These are phyloP conservation scores for Gossypium schwendimanii DNA, from an alignment of 441 rosid species.

Conservation along the genomic window DNA sequence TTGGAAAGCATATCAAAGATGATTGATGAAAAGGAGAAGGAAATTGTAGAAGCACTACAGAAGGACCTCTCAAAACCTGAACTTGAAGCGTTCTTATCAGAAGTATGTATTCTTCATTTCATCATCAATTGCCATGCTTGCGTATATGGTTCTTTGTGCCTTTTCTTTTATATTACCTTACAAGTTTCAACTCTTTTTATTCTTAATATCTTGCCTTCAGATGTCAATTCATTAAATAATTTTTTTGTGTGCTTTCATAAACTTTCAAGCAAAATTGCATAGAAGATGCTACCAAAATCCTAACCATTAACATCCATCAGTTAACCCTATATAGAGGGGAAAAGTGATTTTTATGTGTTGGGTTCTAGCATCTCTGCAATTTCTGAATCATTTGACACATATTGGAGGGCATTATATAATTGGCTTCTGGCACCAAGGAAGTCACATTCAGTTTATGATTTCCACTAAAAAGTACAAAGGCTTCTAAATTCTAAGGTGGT, in stretches of 20 bases:
- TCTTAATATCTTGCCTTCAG: neutral
- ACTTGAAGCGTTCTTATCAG: slow-evolving; percentile 52
- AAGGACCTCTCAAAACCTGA: slow-evolving; percentile 67
- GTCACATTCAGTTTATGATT: neutral
- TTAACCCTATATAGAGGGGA: neutral
- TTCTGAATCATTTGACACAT: neutral
- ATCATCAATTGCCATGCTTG: neutral
- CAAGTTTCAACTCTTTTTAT: neutral
- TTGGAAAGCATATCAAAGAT: slow-evolving; percentile 41
- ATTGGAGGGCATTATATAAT: neutral
- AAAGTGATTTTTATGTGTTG: neutral
- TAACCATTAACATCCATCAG: neutral
- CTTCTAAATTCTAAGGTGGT: neutral
- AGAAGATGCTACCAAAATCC: neutral
- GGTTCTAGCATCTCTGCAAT: neutral
- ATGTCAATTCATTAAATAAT: neutral
- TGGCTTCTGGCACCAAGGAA: neutral
- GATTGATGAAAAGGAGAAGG: slow-evolving; percentile 56
- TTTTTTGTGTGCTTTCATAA: neutral
- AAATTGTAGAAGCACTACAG: slow-evolving; percentile 47
- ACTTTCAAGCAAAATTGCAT: neutral
- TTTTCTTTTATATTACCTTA: neutral
- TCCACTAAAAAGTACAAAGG: neutral
- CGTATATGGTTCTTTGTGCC: neutral
- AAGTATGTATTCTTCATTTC: slow-evolving; percentile 32